A percentile compares a stretch with the other conserved stretches of the same genome.
Conservation (phyloP, 495 filamentous ascomycete genomes). For the Trichoderma orchidacearum region DNA sequence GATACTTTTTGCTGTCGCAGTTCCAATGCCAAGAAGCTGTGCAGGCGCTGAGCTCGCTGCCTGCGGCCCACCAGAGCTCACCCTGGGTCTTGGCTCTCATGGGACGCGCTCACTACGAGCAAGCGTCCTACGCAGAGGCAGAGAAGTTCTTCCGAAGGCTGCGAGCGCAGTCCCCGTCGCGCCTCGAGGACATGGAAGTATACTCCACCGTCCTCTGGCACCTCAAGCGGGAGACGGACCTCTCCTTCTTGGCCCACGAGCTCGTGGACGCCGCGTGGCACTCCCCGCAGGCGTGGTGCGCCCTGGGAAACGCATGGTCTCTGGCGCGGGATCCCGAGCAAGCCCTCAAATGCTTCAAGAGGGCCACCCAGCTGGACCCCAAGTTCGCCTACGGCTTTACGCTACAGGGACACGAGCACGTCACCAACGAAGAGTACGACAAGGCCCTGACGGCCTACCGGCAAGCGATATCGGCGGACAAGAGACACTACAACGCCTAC, state of each 20-base stretch:
- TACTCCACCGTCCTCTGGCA: slow-evolving; percentile 98
- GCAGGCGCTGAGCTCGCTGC: slow-evolving; percentile 51
- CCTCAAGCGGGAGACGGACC: slow-evolving; percentile 76
- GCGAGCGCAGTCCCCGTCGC: slow-evolving; percentile 59
- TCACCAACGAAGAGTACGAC: slow-evolving; percentile 94
- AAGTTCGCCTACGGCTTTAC: slow-evolving; percentile 93
- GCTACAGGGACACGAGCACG: slow-evolving; percentile 88
- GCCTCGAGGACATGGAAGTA: slow-evolving; percentile 87
- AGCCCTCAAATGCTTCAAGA: slow-evolving; percentile 86
- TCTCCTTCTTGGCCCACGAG: slow-evolving; percentile 85
- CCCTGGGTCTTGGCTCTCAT: slow-evolving; percentile 91
- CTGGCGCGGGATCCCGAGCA: slow-evolving; percentile 92
- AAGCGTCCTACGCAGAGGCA: slow-evolving; percentile 68
- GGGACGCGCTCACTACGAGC: slow-evolving; percentile 79
- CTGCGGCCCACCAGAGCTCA: slow-evolving; percentile 69
- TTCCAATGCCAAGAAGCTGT: slow-evolving; percentile 70
- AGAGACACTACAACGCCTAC: slow-evolving; percentile 90
- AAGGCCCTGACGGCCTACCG: slow-evolving; percentile 81
- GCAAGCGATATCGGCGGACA: slow-evolving; percentile 67
- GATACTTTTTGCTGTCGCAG: slow-evolving; percentile 59
- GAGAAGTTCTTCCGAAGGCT: slow-evolving; percentile 73
- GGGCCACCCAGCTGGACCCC: slow-evolving; percentile 79
- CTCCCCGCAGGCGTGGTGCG: slow-evolving; percentile 92
- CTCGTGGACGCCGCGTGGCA: slow-evolving; percentile 72
- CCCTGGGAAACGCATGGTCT: slow-evolving; percentile 87